phyloP scores from a whole-genome alignment of 2,329 filamentous ascomycete species.

The Ophiostoma novo-ulmi region DNA sequence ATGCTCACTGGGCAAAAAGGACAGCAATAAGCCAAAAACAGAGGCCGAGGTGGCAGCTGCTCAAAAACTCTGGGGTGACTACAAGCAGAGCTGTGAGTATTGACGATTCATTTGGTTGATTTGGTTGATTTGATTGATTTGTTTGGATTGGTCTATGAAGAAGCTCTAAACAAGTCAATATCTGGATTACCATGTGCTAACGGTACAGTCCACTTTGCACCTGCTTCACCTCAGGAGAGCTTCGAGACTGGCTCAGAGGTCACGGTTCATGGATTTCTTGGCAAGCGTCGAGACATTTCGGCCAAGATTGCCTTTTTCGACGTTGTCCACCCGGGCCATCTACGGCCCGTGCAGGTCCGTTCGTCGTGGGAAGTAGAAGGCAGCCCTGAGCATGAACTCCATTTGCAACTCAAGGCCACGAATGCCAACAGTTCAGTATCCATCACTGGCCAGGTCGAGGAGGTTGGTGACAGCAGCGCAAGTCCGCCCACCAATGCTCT shows the following conservation, averaged over 20 bases:
- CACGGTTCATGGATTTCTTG: slow-evolving; percentile 65
- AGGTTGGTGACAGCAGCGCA: background rate
- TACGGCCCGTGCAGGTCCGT: slow-evolving; percentile 38
- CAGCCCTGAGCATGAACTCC: slow-evolving; percentile 34
- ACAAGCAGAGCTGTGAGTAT: slow-evolving; percentile 42
- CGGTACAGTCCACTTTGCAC: slow-evolving; percentile 32
- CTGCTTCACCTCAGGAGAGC: slow-evolving; percentile 29
- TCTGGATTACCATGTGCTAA: background rate
- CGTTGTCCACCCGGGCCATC: slow-evolving; percentile 37
- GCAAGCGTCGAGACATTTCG: slow-evolving; percentile 61
- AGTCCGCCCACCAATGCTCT: slow-evolving; percentile 11
- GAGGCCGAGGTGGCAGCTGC: background rate
- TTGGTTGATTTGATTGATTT: no score
- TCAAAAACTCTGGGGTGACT: slow-evolving; percentile 35
- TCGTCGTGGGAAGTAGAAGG: slow-evolving; percentile 40
- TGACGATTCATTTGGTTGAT: background rate
- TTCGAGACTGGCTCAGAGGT: slow-evolving; percentile 40
- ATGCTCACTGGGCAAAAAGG: background rate
- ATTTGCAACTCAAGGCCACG: slow-evolving; percentile 43
- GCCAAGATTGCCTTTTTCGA: slow-evolving; percentile 68
- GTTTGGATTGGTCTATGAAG: background rate
- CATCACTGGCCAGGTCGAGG: slow-evolving; percentile 39
- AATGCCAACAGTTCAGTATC: slow-evolving; percentile 50
- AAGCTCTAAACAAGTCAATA: background rate
- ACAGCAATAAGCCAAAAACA: background rate